phyloP scores from a whole-genome alignment of 208 protist genomes.

The Leptomonas seymouri region DNA sequence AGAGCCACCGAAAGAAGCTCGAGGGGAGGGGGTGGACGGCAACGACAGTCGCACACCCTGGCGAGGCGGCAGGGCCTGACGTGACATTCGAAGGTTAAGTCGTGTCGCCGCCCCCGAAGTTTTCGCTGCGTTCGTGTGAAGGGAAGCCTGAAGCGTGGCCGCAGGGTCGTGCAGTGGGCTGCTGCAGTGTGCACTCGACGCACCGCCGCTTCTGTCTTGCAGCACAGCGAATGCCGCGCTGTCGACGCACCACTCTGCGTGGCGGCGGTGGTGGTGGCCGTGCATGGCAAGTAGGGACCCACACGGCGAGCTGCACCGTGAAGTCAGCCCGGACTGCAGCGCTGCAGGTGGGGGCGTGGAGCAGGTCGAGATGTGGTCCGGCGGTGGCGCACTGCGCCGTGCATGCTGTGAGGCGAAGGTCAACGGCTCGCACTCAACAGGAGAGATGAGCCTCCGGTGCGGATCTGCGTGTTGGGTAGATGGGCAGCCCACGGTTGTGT shows the following conservation, averaged over 20 bases:
- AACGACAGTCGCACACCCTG: neutral
- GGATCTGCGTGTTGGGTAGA: neutral
- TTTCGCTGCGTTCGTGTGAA: neutral
- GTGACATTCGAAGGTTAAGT: slow-evolving; percentile 7
- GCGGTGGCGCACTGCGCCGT: neutral
- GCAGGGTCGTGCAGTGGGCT: neutral
- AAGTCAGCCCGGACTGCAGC: neutral
- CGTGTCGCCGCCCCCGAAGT: neutral
- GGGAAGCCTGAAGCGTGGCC: too few relatives aligned
- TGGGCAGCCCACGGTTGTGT: neutral
- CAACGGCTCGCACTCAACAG: slow-evolving; percentile 6
- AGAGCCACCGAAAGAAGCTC: neutral
- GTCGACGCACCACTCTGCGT: neutral
- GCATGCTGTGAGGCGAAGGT: neutral
- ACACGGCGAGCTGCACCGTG: neutral
- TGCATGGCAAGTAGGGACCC: neutral
- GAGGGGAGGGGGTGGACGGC: neutral
- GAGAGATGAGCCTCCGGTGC: neutral
- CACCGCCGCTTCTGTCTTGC: neutral
- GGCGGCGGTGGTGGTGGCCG: neutral
- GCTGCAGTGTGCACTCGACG: neutral
- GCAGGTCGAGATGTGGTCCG: neutral
- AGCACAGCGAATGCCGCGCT: neutral
- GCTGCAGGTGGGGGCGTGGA: slow-evolving; percentile 5
- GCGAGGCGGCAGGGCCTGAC: neutral